phyloP scores from a whole-genome alignment of 2,329 filamentous ascomycete genomes.

The Alternaria rosae region DNA sequence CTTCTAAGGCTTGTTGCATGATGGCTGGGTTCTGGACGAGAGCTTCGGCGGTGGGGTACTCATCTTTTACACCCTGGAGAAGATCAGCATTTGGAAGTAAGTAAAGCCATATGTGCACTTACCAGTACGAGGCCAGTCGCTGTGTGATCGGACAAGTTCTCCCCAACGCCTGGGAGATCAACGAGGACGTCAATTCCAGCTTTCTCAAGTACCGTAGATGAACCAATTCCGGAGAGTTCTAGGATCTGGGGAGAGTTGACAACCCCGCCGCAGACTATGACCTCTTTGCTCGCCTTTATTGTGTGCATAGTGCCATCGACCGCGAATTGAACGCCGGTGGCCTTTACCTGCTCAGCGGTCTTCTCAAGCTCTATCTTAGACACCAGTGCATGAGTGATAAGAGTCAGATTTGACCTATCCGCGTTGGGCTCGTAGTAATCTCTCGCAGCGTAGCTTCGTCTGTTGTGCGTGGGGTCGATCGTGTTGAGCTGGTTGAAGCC shows the following conservation, averaged over 20 bases:
- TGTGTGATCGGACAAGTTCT: constrained; percentile 48
- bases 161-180: constrained; percentile 41
- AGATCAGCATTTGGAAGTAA: background rate
- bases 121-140: constrained; percentile 29
- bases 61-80: constrained; percentile 34
- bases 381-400: constrained; percentile 58
- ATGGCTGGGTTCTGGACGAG: constrained; percentile 26
- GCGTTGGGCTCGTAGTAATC: constrained; percentile 49
- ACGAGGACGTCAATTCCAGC: constrained; percentile 40
- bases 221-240: constrained; percentile 44
- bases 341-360: constrained; percentile 51
- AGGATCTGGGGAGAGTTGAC: constrained; percentile 43
- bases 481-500: constrained; percentile 42
- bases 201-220: constrained; percentile 31
- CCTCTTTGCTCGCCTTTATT: constrained; percentile 39
- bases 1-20: constrained; percentile 37
- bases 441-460: constrained; percentile 47
- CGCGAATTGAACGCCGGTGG: constrained; percentile 48
- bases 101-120: background rate
- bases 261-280: constrained; percentile 38
- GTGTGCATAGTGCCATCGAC: constrained; percentile 43
- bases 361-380: constrained; percentile 57
- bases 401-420: constrained; percentile 54
- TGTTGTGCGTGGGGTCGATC: constrained; percentile 33
- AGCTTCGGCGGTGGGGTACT: constrained; percentile 37